Conservation (phyloP, 2,329 filamentous ascomycete species). For the Fusarium pseudocircinatum region DNA sequence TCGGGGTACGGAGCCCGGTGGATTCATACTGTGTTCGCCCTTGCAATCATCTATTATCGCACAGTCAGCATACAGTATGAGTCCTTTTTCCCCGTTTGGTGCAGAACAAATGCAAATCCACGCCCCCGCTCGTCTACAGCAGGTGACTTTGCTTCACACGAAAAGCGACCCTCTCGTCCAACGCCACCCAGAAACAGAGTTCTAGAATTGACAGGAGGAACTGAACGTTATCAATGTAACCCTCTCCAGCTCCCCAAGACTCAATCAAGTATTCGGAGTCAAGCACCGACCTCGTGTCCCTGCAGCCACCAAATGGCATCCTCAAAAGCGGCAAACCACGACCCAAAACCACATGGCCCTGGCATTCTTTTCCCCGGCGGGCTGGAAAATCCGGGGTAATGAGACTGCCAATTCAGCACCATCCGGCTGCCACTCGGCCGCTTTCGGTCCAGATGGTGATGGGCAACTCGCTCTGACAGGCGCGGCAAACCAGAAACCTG, state of each 20-base stretch:
- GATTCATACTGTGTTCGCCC: neutral
- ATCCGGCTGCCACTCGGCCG: slow-evolving; percentile 20
- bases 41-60: rapidly evolving
- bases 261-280: neutral
- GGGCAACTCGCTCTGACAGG: slow-evolving; percentile 36
- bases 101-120: slow-evolving; percentile 1
- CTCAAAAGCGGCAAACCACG: slow-evolving; percentile 23
- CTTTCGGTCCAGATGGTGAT: slow-evolving; percentile 36
- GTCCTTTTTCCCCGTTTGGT: neutral
- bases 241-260: neutral
- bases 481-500: slow-evolving; percentile 38
- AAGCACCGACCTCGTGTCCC: slow-evolving; percentile 10
- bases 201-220: slow-evolving; percentile 16
- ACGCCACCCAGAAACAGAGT: slow-evolving; percentile 23
- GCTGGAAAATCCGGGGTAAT: slow-evolving; percentile 40
- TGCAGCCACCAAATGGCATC: slow-evolving; percentile 28
- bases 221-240: neutral
- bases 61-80: neutral
- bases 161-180: slow-evolving; percentile 17
- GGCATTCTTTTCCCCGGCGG: slow-evolving; percentile 32
- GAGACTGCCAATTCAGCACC: slow-evolving; percentile 32
- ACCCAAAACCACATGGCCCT: slow-evolving; percentile 22
- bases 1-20: neutral
- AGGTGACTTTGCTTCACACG: slow-evolving; percentile 29
- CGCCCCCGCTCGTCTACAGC: slow-evolving; percentile 22